Percentiles rank a stretch among this genome's conserved stretches.
These are phyloP conservation scores for Ophiostoma fasciatum DNA, from an alignment of 2,329 filamentous ascomycete genomes.

Conservation along the genomic window DNA sequence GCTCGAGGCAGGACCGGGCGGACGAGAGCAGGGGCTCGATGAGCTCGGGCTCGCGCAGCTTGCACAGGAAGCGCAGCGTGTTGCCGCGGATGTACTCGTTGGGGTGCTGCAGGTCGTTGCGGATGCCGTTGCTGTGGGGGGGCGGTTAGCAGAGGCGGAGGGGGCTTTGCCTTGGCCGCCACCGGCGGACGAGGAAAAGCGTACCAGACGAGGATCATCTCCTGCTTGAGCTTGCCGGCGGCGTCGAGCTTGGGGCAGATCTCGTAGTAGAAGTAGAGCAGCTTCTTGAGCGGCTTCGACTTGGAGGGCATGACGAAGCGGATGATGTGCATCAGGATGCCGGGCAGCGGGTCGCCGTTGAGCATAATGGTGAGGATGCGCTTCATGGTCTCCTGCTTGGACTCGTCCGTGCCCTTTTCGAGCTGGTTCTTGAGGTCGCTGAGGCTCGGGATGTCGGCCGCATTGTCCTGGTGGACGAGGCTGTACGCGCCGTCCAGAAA, in stretches of 20 bases:
- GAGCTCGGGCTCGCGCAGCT: conserved; percentile 86
- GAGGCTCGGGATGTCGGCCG: conserved; percentile 76
- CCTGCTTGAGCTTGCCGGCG: conserved; percentile 91
- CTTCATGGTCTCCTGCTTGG: conserved; percentile 92
- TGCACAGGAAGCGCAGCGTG: conserved; percentile 94
- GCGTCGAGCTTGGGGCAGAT: conserved; percentile 93
- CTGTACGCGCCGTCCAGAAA: conserved; percentile 94
- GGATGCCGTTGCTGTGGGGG: conserved; percentile 71
- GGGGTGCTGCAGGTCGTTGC: conserved; percentile 90
- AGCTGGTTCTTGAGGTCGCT: conserved; percentile 86
- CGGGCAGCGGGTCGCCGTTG: conserved; percentile 91
- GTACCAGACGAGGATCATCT: conserved; percentile 98
- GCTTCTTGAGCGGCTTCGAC: conserved; percentile 91
- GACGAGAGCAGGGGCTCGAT: conserved; percentile 92
- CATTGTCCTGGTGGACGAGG: conserved; percentile 94
- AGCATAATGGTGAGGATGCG: conserved; percentile 93
- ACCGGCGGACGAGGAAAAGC: conserved; percentile 8
- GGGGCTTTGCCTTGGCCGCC: too few relatives aligned
- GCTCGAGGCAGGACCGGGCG: conserved; percentile 80
- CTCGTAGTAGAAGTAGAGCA: conserved; percentile 98
- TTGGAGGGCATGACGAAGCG: conserved; percentile 99
- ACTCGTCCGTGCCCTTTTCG: conserved; percentile 86
- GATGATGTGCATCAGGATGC: conserved; percentile 98
- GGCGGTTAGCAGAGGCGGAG: conserved; percentile 13
- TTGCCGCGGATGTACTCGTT: conserved; percentile 98